These are phyloP conservation scores for Rhizopus arrhizus DNA, from an alignment of 371 early-diverging fungal genomes.

Conservation along the genomic window DNA sequence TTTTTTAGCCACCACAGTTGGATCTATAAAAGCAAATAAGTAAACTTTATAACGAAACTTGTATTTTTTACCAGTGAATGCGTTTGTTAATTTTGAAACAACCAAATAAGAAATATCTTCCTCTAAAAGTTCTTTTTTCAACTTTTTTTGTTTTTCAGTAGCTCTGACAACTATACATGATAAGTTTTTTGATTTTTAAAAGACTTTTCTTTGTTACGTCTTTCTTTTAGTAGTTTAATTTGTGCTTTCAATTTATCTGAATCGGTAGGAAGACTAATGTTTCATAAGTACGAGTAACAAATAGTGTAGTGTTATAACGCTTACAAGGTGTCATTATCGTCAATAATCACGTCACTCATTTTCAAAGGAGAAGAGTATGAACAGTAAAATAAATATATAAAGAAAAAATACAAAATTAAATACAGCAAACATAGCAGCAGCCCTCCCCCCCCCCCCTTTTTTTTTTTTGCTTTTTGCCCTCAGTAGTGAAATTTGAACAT, in stretches of 20 bases:
- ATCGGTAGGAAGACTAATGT: conserved; percentile 13
- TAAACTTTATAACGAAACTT: not conserved
- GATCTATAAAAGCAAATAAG: conserved; percentile 22
- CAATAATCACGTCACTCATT: too few species aligned
- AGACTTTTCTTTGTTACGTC: conserved; percentile 9
- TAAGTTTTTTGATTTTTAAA: not conserved
- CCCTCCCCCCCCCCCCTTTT: too few species aligned
- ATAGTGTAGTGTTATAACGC: too few species aligned
- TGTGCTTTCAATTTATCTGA: conserved; percentile 19
- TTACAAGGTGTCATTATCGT: too few species aligned
- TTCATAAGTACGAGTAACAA: not conserved
- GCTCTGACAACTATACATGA: conserved; percentile 24
- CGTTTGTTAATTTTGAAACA: conserved; percentile 24
- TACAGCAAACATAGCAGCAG: too few species aligned
- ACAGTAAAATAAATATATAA: too few species aligned
- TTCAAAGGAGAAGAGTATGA: too few species aligned
- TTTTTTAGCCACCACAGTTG: conserved; percentile 31
- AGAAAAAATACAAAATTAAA: too few species aligned
- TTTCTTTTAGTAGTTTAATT: conserved; percentile 7
- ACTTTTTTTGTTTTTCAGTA: conserved; percentile 25
- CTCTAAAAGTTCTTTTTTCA: conserved; percentile 33
- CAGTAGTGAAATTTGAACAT: too few species aligned
- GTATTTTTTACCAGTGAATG: conserved; percentile 18
- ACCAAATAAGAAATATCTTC: conserved; percentile 36
- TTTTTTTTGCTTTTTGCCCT: too few species aligned